Base-by-base conservation (phyloP, 2,329 filamentous ascomycete genomes). In the Berkeleyomyces rouxiae region DNA sequence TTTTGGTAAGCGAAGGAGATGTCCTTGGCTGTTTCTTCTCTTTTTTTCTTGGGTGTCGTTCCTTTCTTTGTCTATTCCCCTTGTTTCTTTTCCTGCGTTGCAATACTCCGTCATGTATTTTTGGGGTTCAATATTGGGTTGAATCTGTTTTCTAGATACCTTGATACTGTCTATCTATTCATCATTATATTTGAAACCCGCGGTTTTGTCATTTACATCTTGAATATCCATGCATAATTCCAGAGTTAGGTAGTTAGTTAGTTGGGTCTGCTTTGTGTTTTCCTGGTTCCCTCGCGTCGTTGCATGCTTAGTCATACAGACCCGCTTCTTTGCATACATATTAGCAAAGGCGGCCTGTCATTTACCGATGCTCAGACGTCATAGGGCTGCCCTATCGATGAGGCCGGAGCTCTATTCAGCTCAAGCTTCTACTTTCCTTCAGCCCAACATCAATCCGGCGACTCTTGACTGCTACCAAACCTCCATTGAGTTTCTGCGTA, bases 91-190 rank as follows among this genome's bases (percentile, higher is more conserved):
- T 53, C 33, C 23, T n/a, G 42, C 37, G 4, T 51, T 61, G 47
- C n/a, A 58, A 55, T 62, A 59, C 61, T 61, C 37, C 40, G 55
- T 49, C 36, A 40, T 61, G 61, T 37, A 47, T 64, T 16, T 58
- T 62, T 39, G 16, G 43, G 47, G 58, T 49, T 43, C 31, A 55
- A 55, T 55, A 36, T 55, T 55, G 51, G 51, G 4, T 55, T 55
- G 51, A 55, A 39, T 49, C 13, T 57, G 7, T 58, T 51, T 60
- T 59, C 7, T 60, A 59, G 58, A 60, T 61, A 57, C 47, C 60
- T 61, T 51, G 49, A 13, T 55, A 55, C 51, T 55, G 37, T 55
- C 51, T 55, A 55, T 58, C 11, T 33, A 58, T 58, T n/a, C 42
- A n/a, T 42, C 13, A 33, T 49, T 13, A 31, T 37, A 16, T 40